Evolutionary conservation across 2,329 filamentous ascomycete genomes (phyloP).

Genomic region (Seiridium cupressi): DNA sequence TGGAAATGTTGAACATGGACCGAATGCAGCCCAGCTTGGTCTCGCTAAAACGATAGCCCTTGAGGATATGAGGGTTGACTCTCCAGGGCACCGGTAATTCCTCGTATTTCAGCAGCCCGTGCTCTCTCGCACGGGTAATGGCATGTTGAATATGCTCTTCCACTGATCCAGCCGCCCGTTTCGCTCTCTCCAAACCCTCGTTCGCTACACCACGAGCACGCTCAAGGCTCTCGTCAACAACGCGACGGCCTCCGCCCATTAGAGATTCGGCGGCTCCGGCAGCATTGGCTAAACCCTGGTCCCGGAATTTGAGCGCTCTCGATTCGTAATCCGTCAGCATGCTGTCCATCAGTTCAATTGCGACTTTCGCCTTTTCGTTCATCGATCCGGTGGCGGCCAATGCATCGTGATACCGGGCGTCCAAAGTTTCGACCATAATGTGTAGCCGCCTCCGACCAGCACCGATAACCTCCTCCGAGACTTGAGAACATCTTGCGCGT

Average conservation of each 20-base stretch:
- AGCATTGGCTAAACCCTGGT: slow-evolving; percentile 67
- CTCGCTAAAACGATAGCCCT: slow-evolving; percentile 91
- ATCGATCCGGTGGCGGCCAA: slow-evolving; percentile 81
- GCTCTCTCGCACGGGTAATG: slow-evolving; percentile 70
- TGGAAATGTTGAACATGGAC: slow-evolving; percentile 81
- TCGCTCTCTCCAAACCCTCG: slow-evolving; percentile 79
- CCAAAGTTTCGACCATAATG: slow-evolving; percentile 89
- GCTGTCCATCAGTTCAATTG: slow-evolving; percentile 80
- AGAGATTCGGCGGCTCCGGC: slow-evolving; percentile 68
- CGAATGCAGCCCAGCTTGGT: slow-evolving; percentile 85
- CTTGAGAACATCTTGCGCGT: slow-evolving; percentile 81
- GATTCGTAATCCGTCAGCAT: slow-evolving; percentile 85
- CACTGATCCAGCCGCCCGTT: slow-evolving; percentile 75
- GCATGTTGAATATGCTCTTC: slow-evolving; percentile 84
- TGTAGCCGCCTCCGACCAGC: slow-evolving; percentile 80
- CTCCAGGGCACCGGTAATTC: slow-evolving; percentile 91
- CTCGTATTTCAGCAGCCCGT: slow-evolving; percentile 83
- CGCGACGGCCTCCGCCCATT: slow-evolving; percentile 75
- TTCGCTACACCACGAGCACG: slow-evolving; percentile 75
- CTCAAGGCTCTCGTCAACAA: slow-evolving; percentile 76
- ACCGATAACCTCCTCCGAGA: slow-evolving; percentile 86
- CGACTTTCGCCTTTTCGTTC: slow-evolving; percentile 87
- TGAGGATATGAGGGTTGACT: slow-evolving; percentile 89
- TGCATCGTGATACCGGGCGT: slow-evolving; percentile 82
- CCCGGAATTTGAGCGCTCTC: slow-evolving; percentile 75